These are phyloP conservation scores for Cydonia oblonga DNA, from an alignment of 331 rosid genomes.

Conservation along the genomic window DNA sequence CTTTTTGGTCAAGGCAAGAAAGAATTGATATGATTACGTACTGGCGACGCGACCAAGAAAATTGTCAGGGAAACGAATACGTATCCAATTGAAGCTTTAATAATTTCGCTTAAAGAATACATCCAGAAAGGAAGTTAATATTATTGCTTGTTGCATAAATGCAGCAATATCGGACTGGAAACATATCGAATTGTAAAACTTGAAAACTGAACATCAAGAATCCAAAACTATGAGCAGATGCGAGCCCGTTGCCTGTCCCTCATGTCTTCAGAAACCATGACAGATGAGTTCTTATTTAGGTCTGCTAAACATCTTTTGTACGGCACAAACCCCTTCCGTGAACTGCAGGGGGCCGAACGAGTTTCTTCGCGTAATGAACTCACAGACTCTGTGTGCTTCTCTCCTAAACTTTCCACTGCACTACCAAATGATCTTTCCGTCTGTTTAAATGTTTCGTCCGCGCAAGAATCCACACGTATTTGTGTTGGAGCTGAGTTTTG, in stretches of 20 bases:
- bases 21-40: background rate
- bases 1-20: background rate
- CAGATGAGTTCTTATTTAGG: constrained; percentile 40
- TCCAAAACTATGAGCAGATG: constrained; percentile 43
- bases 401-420: constrained; percentile 22
- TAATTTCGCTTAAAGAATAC: background rate
- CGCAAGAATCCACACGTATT: no score
- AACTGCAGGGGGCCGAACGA: constrained; percentile 16
- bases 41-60: background rate
- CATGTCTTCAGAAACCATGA: constrained; percentile 27
- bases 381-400: constrained; percentile 28
- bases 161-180: background rate
- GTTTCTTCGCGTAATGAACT: constrained; percentile 26
- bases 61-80: background rate
- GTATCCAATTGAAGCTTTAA: background rate
- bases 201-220: background rate
- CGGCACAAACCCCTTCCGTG: constrained; percentile 63
- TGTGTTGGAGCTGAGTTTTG: constrained; percentile 14
- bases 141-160: background rate
- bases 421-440: constrained; percentile 8
- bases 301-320: constrained; percentile 77
- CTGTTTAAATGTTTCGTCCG: no score
- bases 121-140: background rate
- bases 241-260: constrained; percentile 67
- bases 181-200: background rate